Evolutionary conservation across 768 basidiomycete genomes (phyloP).

Genomic region (Suillus cothurnatus): DNA sequence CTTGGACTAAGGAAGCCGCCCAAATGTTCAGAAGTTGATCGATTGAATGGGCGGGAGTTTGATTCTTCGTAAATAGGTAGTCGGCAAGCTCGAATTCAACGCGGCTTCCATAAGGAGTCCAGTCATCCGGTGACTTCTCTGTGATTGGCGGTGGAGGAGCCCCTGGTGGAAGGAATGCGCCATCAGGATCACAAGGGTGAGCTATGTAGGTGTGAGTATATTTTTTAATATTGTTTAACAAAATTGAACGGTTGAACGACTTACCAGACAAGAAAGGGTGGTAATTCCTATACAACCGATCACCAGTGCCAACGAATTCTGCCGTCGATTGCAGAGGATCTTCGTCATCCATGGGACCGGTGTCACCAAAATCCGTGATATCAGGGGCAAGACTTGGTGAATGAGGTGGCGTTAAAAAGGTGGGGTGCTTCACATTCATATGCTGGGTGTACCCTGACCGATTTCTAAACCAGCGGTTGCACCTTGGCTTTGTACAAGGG

Average conservation of each 20-base stretch:
- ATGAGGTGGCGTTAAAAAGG: neutral
- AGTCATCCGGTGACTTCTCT: constrained; percentile 7
- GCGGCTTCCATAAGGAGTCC: constrained; percentile 14
- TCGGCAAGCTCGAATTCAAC: constrained; percentile 22
- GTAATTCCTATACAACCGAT: constrained; percentile 10
- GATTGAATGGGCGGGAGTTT: constrained; percentile 23
- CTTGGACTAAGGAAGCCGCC: constrained; percentile 11
- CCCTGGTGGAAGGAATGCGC: constrained; percentile 5
- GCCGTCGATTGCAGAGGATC: neutral
- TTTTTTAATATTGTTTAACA: too few relatives aligned
- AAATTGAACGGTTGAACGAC: too few relatives aligned
- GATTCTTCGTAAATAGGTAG: constrained; percentile 20
- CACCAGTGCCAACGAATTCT: constrained; percentile 5
- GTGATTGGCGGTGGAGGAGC: constrained; percentile 10
- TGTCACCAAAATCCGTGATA: neutral
- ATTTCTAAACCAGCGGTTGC: constrained; percentile 6
- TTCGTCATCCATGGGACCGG: neutral
- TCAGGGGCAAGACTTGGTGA: too few relatives aligned
- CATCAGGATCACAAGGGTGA: constrained; percentile 7
- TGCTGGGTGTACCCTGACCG: constrained; percentile 8
- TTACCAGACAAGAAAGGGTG: constrained; percentile 10
- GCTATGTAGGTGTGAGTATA: neutral
- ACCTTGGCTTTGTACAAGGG: neutral
- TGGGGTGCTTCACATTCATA: neutral
- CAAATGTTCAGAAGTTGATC: constrained; percentile 9